Conservation (phyloP, 75 land plant species). For the Cupressus sempervirens region DNA sequence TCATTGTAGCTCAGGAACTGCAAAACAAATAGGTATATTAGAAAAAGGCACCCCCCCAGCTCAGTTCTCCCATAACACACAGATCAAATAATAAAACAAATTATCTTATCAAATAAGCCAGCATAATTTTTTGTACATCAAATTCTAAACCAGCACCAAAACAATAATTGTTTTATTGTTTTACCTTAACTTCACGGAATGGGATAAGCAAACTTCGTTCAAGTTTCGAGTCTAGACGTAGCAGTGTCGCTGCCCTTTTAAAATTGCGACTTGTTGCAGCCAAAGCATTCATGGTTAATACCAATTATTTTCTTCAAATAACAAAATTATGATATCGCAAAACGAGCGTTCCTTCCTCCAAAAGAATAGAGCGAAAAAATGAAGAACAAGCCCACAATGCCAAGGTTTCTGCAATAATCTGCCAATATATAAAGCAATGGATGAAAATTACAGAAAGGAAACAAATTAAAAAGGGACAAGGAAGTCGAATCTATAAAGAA, state of each 20-base stretch:
- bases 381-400: neutral
- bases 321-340: neutral
- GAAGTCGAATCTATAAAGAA: neutral
- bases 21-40: neutral
- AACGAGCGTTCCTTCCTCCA: neutral
- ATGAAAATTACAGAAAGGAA: neutral
- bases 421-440: neutral
- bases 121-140: neutral
- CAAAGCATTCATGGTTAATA: slow-evolving; percentile 34
- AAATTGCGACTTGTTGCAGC: slow-evolving; percentile 50
- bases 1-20: neutral
- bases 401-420: neutral
- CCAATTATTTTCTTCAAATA: neutral
- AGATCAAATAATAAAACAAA: neutral
- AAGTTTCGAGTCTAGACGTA: slow-evolving; percentile 37
- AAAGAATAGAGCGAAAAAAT: neutral
- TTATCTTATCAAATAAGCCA: neutral
- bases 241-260: slow-evolving; percentile 29
- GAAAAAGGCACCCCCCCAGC: neutral
- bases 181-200: slow-evolving; percentile 48
- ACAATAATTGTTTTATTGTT: neutral
- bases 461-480: neutral
- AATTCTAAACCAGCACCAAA: neutral
- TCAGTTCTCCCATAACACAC: neutral
- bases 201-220: slow-evolving; percentile 46